A percentile compares a stretch with the other conserved stretches of the same genome.
Conservation (phyloP, 495 filamentous ascomycete genomes). For the Penicillium flavigenum region DNA sequence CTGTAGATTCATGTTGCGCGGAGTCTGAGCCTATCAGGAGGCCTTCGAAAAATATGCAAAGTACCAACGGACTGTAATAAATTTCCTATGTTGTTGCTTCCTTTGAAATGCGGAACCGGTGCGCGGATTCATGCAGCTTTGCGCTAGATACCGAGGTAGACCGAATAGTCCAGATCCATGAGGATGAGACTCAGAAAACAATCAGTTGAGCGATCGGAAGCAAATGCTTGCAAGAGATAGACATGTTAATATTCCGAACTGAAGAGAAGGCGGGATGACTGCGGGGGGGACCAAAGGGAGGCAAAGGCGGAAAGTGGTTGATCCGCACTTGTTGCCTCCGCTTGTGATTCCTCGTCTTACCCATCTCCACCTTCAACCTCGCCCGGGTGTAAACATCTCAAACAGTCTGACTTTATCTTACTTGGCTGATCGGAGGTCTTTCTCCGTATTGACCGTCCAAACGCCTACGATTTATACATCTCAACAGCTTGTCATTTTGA, state of each 20-base stretch:
- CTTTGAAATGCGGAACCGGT: constrained; percentile 12
- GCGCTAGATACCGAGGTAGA: constrained; percentile 29
- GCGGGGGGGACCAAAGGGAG: constrained; percentile 13
- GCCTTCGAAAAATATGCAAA: neutral
- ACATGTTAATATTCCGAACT: neutral
- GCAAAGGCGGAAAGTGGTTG: constrained; percentile 29
- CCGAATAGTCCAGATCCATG: constrained; percentile 20
- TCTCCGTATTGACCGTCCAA: constrained; percentile 9
- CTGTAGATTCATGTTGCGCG: constrained; percentile 33
- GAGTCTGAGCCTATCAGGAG: neutral
- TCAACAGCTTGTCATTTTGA: constrained; percentile 3
- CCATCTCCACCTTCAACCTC: constrained; percentile 9
- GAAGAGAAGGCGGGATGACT: constrained; percentile 17
- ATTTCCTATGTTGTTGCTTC: constrained; percentile 8
- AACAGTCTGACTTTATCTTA: constrained; percentile 1
- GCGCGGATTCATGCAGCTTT: constrained; percentile 19
- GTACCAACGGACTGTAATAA: neutral
- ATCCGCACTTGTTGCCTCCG: constrained; percentile 23
- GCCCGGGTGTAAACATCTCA: neutral
- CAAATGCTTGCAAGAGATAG: neutral
- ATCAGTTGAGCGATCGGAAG: neutral
- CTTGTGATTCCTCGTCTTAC: constrained; percentile 10
- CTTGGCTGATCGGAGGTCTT: constrained; percentile 9
- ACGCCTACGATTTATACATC: constrained; percentile 6
- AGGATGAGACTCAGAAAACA: constrained; percentile 17